These are phyloP conservation scores for Ilyonectria destructans DNA, from an alignment of 2,329 filamentous ascomycete genomes.

Conservation along the genomic window DNA sequence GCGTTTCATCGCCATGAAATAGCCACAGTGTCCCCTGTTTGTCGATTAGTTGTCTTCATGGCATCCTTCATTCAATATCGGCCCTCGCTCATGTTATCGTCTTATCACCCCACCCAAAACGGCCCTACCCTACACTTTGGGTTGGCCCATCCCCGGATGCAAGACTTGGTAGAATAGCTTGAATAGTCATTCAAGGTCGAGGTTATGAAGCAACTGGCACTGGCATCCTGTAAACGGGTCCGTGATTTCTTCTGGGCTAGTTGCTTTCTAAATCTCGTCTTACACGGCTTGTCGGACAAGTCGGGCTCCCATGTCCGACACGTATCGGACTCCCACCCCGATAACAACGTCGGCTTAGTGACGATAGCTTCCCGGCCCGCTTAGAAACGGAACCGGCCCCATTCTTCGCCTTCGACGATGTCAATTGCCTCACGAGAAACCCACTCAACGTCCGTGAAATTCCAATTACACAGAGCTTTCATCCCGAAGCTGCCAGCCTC, in stretches of 20 bases:
- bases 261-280: not conserved
- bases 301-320: not conserved
- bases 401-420: conserved; percentile 17
- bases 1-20: not conserved
- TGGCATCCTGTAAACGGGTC: not conserved
- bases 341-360: conserved; percentile 14
- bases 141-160: no score
- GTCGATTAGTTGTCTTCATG: not conserved
- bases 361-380: conserved; percentile 15
- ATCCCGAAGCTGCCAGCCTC: not conserved
- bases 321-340: conserved; percentile 3
- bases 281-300: not conserved
- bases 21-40: not conserved
- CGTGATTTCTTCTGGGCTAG: not conserved
- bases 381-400: conserved; percentile 16
- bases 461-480: conserved; percentile 11
- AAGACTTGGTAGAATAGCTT: no score
- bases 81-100: not conserved
- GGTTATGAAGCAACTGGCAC: no score
- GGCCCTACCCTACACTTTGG: no score
- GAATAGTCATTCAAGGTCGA: no score
- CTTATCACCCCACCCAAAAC: not conserved
- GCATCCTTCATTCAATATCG: not conserved
- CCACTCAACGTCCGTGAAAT: conserved; percentile 13
- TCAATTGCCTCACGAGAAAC: conserved; percentile 26